phyloP scores from a whole-genome alignment of 306 rosid species.

The Lupinus albus region DNA sequence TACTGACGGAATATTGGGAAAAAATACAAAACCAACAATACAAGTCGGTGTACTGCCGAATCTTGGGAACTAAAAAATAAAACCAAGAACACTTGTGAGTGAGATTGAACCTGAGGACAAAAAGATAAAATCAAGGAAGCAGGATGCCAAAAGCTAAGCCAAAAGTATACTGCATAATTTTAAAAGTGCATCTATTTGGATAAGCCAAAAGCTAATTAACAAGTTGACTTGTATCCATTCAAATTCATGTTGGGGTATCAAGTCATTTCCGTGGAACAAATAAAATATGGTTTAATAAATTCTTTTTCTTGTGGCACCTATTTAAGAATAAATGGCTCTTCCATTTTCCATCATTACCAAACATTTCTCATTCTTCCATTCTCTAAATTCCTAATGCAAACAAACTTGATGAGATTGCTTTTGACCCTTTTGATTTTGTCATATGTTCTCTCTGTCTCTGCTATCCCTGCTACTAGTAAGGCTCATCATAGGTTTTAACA shows the following conservation, averaged over 20 bases:
- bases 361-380: neutral
- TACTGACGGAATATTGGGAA: too few species aligned
- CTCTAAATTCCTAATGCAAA: constrained; percentile 36
- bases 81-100: too few species aligned
- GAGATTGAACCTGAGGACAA: too few species aligned
- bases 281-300: neutral
- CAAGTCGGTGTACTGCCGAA: too few species aligned
- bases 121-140: too few species aligned
- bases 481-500: neutral
- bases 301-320: constrained; percentile 18
- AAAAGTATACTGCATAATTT: too few species aligned
- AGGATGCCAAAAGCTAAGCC: too few species aligned
- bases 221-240: neutral
- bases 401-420: constrained; percentile 21
- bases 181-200: too few species aligned
- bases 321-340: constrained; percentile 21
- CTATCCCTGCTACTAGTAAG: constrained; percentile 48
- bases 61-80: too few species aligned
- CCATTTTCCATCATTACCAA: constrained; percentile 20
- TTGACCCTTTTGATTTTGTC: constrained; percentile 39
- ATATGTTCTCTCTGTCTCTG: constrained; percentile 36
- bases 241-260: too few species aligned
- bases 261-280: neutral
- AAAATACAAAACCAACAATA: too few species aligned
- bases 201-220: too few species aligned